Conservation (phyloP, 768 basidiomycete species). For the Hortiboletus flavorubellus region DNA sequence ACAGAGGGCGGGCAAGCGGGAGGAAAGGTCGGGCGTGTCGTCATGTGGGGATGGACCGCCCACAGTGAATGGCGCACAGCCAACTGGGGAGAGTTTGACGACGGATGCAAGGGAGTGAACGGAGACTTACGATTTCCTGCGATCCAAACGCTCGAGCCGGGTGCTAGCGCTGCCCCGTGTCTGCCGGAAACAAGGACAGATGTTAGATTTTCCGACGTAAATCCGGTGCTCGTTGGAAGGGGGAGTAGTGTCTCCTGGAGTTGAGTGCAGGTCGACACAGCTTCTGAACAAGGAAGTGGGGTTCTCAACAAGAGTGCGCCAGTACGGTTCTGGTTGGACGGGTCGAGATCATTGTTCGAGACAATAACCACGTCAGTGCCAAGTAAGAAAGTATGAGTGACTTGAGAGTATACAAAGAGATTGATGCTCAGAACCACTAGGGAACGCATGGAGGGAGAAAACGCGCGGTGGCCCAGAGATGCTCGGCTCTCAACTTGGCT, state of each 20-base stretch:
- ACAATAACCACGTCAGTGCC: conserved; percentile 6
- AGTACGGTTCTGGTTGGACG: conserved; percentile 2
- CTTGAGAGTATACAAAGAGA: background rate
- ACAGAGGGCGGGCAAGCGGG: conserved; percentile 12
- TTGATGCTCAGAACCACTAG: background rate
- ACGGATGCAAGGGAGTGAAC: background rate
- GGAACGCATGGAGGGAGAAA: background rate
- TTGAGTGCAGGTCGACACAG: background rate
- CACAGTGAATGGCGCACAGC: conserved; percentile 1
- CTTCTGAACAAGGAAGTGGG: background rate
- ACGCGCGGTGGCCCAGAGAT: background rate
- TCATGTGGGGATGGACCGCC: background rate
- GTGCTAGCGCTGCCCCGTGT: conserved; percentile 1
- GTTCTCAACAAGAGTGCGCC: conserved; percentile 9
- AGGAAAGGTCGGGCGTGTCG: background rate
- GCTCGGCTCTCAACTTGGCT: too few species aligned
- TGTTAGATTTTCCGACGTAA: conserved; percentile 3
- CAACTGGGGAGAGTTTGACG: background rate
- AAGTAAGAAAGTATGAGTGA: background rate
- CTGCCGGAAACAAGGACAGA: conserved; percentile 7
- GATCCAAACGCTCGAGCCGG: conserved; percentile 2
- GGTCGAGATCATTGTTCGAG: conserved; percentile 15
- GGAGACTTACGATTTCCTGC: conserved; percentile 1
- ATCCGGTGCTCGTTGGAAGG: background rate
- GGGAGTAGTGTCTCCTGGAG: conserved; percentile 11